Percentiles rank a stretch among this genome's conserved stretches.
These are phyloP conservation scores for Leccinellum luteum DNA, from an alignment of 768 basidiomycete genomes.

Conservation along the genomic window DNA sequence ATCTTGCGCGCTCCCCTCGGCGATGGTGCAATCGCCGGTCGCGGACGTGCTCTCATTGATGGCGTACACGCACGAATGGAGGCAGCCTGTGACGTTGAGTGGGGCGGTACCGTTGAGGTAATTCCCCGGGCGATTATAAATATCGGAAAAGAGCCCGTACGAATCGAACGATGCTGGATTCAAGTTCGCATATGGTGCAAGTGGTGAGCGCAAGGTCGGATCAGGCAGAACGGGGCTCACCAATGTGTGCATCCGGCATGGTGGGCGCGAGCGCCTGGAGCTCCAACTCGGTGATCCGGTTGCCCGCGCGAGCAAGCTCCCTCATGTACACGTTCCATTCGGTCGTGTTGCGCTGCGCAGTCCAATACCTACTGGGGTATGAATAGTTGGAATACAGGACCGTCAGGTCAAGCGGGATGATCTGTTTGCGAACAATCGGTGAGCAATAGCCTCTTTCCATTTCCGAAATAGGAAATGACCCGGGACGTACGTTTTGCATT, in stretches of 20 bases:
- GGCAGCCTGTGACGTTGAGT: slow-evolving; percentile 53
- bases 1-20: slow-evolving; percentile 40
- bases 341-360: slow-evolving; percentile 48
- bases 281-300: slow-evolving; percentile 50
- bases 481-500: slow-evolving; percentile 57
- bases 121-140: slow-evolving; percentile 45
- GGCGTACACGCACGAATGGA: slow-evolving; percentile 46
- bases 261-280: slow-evolving; percentile 46
- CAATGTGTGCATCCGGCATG: slow-evolving; percentile 55
- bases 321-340: slow-evolving; percentile 57
- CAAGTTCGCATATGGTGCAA: too few relatives aligned
- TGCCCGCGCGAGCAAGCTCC: slow-evolving; percentile 51
- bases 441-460: not conserved
- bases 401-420: slow-evolving; percentile 53
- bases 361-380: slow-evolving; percentile 51
- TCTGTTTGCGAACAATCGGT: slow-evolving; percentile 32
- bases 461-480: not conserved
- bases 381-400: slow-evolving; percentile 47
- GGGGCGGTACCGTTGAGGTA: slow-evolving; percentile 68
- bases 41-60: slow-evolving; percentile 23
- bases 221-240: slow-evolving; percentile 28
- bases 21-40: slow-evolving; percentile 33
- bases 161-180: slow-evolving; percentile 57
- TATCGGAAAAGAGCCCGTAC: slow-evolving; percentile 57
- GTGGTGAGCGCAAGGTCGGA: not conserved